Evolutionary conservation across 2,329 filamentous ascomycete genomes (phyloP), one percentile per base, ranked within the genome.

Genomic region (Cryphonectria japonica): DNA sequence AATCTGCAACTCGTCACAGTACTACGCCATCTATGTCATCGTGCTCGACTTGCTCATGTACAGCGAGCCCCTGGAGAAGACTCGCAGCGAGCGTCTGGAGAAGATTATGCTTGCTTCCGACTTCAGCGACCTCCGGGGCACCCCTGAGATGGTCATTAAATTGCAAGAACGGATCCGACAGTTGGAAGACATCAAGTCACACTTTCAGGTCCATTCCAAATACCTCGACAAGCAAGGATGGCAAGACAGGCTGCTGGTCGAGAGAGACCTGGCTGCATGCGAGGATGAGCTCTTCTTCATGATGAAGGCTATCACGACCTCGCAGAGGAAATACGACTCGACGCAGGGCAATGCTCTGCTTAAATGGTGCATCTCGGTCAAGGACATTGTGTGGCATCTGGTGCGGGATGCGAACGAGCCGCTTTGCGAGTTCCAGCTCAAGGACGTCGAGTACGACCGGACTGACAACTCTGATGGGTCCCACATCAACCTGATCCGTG

Each of bases 81-180:
- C 95, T n/a, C 90, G 97, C 71, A 97, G 88, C 77, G 97, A 99
- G 82, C 90, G 94, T 50, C 85, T 99, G 22, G 96, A 99, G 81
- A 98, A 98, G 86, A 99, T 99, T 76, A 98, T 99, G 90, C 89
- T 99, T 65, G 96, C 95, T 1, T 98, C 96, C 0, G 96, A 99
- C 81, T 99, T 99, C 79, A 99, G 95, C 80, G 96, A 99, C 79
- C 86, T 99, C 60, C 91, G 94, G 70, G 97, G 96, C 66, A 93
- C 95, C 3, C 96, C 96, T 0, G 93, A 95, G 79, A 95, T 97
- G 89, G 95, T 99, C 41, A 91, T 92, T 78, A 92, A 91, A 78
- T 86, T 99, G 37, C 96, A 99, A 80, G 92, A 97, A 77, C 92
- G 96, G 11, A 97, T 99, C 76, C 89, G 93, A 66, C 94, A 97